phyloP scores from a whole-genome alignment of 2,329 filamentous ascomycete species.

The Aureobasidium vineae region DNA sequence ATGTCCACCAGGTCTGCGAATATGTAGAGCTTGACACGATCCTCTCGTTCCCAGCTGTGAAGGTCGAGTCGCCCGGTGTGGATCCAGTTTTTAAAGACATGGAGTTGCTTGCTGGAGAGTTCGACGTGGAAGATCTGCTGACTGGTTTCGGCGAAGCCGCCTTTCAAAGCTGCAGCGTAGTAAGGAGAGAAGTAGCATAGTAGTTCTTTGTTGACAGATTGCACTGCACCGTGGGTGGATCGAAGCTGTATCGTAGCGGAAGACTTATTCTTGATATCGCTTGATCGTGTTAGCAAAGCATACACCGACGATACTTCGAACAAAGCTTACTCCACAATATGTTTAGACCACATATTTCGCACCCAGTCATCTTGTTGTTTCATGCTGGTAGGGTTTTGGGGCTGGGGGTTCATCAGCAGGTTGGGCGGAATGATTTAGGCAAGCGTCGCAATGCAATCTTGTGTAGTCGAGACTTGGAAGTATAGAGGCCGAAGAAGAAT shows the following conservation, averaged over 20 bases:
- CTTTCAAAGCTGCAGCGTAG: neutral
- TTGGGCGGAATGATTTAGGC: too few relatives aligned
- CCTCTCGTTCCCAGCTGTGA: neutral
- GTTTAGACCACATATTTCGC: neutral
- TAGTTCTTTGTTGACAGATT: constrained; percentile 9
- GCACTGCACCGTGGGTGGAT: neutral
- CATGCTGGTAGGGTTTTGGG: neutral
- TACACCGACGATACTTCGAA: neutral
- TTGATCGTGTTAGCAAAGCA: neutral
- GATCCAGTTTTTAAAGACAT: neutral
- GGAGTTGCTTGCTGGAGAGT: neutral
- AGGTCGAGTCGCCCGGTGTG: neutral
- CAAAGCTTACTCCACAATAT: neutral
- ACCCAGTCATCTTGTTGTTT: neutral
- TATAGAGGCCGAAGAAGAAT: neutral
- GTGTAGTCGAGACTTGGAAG: neutral
- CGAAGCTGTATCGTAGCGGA: neutral
- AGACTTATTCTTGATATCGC: neutral
- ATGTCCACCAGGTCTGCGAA: constrained; percentile 6
- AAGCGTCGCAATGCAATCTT: neutral
- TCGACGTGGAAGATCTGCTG: neutral
- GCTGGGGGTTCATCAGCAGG: too few relatives aligned
- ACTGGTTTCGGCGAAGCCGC: neutral
- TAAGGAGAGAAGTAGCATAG: constrained; percentile 20
- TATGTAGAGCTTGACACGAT: neutral